Evolutionary conservation across 1,139 yeast species (phyloP).

Genomic region (Geotrichum carabidarum): DNA sequence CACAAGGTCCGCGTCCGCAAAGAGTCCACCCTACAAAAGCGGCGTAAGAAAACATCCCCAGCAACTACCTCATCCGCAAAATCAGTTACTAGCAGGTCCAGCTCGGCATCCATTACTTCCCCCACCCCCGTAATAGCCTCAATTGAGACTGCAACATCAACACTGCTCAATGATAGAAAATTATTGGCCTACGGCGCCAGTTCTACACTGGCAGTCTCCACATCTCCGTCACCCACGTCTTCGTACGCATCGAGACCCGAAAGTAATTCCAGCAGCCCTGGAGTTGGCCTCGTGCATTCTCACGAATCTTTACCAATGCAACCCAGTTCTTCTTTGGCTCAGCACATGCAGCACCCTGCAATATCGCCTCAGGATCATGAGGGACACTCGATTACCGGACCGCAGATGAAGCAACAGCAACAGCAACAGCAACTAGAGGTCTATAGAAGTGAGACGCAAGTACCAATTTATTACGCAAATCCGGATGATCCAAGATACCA

Average conservation of each 20-base stretch:
- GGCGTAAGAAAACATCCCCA: slow-evolving; percentile 17
- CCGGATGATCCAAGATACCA: too few species aligned
- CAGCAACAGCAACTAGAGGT: neutral
- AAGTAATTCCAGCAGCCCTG: neutral
- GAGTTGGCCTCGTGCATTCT: neutral
- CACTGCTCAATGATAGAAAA: neutral
- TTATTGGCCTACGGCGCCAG: too few species aligned
- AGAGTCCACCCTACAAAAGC: slow-evolving; percentile 27
- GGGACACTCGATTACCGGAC: neutral
- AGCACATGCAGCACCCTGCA: neutral
- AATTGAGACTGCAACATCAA: neutral
- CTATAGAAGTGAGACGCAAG: too few species aligned
- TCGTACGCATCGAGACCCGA: neutral
- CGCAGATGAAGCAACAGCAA: neutral
- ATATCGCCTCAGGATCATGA: neutral
- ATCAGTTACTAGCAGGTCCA: neutral
- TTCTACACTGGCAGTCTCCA: neutral
- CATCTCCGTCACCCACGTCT: neutral
- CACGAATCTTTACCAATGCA: neutral
- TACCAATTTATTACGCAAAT: too few species aligned
- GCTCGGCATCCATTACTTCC: neutral
- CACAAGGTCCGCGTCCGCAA: slow-evolving; percentile 37
- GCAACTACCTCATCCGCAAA: neutral
- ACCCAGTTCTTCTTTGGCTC: neutral
- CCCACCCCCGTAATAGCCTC: neutral